phyloP scores from a whole-genome alignment of 1,139 yeast species.

The Casaregolazyma lundiana region DNA sequence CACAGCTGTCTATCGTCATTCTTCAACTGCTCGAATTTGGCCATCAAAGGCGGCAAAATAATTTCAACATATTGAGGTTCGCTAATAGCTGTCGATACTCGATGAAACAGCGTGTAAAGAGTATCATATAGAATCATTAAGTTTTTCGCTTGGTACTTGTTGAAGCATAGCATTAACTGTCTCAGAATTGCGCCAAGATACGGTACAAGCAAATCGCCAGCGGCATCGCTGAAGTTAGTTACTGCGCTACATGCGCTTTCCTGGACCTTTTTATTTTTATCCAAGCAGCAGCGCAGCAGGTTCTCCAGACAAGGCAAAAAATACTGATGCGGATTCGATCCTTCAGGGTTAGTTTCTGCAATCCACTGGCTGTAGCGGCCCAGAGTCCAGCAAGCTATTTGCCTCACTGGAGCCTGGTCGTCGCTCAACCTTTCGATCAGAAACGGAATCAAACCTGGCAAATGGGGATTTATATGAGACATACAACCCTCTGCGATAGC shows the following conservation, averaged over 20 bases:
- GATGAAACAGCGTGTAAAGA: constrained; percentile 84
- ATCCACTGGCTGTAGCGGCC: constrained; percentile 86
- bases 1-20: constrained; percentile 83
- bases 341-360: constrained; percentile 40
- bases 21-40: constrained; percentile 66
- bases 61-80: constrained; percentile 53
- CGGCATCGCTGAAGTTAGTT: constrained; percentile 73
- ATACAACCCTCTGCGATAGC: constrained; percentile 90
- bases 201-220: constrained; percentile 56
- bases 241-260: constrained; percentile 90
- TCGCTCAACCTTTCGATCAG: constrained; percentile 76
- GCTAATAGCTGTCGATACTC: constrained; percentile 50
- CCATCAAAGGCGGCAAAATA: constrained; percentile 74
- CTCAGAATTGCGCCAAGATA: constrained; percentile 62
- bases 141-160: constrained; percentile 74
- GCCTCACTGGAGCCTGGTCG: constrained; percentile 78
- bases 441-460: constrained; percentile 80
- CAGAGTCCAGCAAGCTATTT: constrained; percentile 92
- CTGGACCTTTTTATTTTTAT: constrained; percentile 85
- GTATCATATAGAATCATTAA: constrained; percentile 81
- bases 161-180: constrained; percentile 71
- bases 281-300: constrained; percentile 68
- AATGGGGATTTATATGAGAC: constrained; percentile 61
- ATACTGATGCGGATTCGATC: constrained; percentile 57
- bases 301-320: constrained; percentile 76